Evolutionary conservation across 2,329 filamentous ascomycete species (phyloP), one percentile per base, ranked within the genome.

Genomic region (Neonectria hederae): DNA sequence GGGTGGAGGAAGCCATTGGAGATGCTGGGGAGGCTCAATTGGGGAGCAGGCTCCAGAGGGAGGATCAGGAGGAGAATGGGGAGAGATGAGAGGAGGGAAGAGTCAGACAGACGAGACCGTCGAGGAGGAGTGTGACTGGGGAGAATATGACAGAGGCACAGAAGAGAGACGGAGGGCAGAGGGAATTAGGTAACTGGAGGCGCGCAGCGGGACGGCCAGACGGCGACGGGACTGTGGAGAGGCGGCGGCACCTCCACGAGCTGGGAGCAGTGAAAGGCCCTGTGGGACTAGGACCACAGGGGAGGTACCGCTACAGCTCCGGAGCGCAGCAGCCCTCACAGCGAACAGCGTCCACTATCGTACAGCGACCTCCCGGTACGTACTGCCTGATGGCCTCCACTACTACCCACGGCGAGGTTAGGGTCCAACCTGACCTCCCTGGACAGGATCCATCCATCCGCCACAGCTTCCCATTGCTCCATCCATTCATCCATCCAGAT

Each of bases 1-100:
- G 79, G 62, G 80, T 74, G 66, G 81, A 79, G 66, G 82, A 82
- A 77, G 82, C 81, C 83, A 84, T 84, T 72, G 70, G 70, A 62
- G 62, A 62, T 69, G 60, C 52, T 66, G 58, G 54, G 59, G 60
- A 60, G 62, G 70, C 69, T 74, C 72, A 74, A 74, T 74, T 72
- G 69, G 56, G 65, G 65, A 65, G 53, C 52, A 63, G 35, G 35
- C 54, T 40, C 59, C 51, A 62, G 48, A 28, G 30, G 54, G 53
- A 45, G 35, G 53, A 42, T 35, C 22, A 49, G 48, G 54, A 62
- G 63, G 67, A 63, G 51, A 62, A 52, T n/a, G 14, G 55, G 42
- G 59, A 43, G 59, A 59, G 54, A 24, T 45, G 48, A 38, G 40
- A 42, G 19, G 54, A 45, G 49, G 51, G 55, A 49, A 42, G 40